These are phyloP conservation scores for Mycena metata DNA, from an alignment of 768 basidiomycete genomes.

Conservation along the genomic window DNA sequence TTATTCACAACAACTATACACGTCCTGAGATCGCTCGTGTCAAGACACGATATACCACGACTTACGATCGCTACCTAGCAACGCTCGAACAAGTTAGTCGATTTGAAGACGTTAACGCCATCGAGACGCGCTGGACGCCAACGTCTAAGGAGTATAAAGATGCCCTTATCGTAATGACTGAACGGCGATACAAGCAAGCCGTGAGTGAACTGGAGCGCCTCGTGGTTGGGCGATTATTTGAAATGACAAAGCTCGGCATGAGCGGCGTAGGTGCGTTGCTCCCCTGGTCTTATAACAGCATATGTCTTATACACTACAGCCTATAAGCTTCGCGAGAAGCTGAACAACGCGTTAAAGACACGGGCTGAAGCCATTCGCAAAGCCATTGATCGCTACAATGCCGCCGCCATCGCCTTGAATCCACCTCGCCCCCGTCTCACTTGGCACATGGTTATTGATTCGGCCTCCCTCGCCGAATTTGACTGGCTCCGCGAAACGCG, in stretches of 20 bases:
- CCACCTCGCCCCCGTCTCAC: slow-evolving; percentile 3
- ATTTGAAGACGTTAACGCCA: background rate
- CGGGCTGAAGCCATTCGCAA: slow-evolving; percentile 7
- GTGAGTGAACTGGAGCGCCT: background rate
- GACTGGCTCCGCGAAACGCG: slow-evolving; percentile 48
- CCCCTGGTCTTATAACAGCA: no score
- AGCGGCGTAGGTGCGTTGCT: background rate
- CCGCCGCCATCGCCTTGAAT: background rate
- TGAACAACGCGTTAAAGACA: slow-evolving; percentile 5
- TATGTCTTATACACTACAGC: background rate
- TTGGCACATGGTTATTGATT: slow-evolving; percentile 18
- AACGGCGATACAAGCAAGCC: background rate
- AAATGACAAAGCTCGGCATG: background rate
- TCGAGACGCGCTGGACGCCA: background rate
- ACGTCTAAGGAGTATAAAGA: background rate
- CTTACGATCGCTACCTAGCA: background rate
- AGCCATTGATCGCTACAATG: background rate
- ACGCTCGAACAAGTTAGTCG: background rate
- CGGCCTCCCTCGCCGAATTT: slow-evolving; percentile 47
- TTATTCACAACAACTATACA: background rate
- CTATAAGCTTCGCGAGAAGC: slow-evolving; percentile 18
- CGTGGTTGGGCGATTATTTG: background rate
- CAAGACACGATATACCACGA: background rate
- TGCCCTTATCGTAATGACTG: background rate
- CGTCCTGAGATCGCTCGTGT: background rate